These are phyloP conservation scores for Aspergillus spinulosporus DNA, from an alignment of 2,329 filamentous ascomycete genomes.

Conservation along the genomic window DNA sequence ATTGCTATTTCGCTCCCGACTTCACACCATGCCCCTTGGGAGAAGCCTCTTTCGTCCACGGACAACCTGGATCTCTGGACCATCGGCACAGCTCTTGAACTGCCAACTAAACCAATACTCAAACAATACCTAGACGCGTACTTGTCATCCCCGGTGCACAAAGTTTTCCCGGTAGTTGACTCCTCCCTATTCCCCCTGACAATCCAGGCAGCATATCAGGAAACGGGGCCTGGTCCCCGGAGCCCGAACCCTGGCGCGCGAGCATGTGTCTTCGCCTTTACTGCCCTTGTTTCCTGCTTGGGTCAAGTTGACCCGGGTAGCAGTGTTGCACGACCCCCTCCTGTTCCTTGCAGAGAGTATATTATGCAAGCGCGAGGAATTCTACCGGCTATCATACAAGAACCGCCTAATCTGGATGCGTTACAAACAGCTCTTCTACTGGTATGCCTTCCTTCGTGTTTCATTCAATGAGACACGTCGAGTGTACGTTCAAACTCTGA, in stretches of 20 bases:
- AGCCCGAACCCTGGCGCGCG: background rate
- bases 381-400: background rate
- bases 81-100: background rate
- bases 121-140: background rate
- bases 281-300: background rate
- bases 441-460: background rate
- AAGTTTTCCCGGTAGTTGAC: background rate
- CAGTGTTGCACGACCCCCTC: background rate
- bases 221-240: too few species aligned
- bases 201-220: background rate
- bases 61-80: background rate
- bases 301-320: background rate
- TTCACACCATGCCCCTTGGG: background rate
- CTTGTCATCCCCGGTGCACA: background rate
- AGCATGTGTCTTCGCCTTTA: constrained; percentile 6
- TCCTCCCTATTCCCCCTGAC: background rate
- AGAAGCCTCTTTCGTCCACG: background rate
- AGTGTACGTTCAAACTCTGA: too few species aligned
- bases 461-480: too few species aligned
- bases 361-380: background rate
- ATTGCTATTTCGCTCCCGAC: background rate
- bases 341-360: background rate
- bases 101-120: background rate
- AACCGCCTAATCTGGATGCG: background rate
- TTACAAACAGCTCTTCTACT: constrained; percentile 2